Evolutionary conservation across 2,329 filamentous ascomycete genomes (phyloP), one percentile per base, ranked within the genome.

Genomic region (Dryadomyces sulphureus): DNA sequence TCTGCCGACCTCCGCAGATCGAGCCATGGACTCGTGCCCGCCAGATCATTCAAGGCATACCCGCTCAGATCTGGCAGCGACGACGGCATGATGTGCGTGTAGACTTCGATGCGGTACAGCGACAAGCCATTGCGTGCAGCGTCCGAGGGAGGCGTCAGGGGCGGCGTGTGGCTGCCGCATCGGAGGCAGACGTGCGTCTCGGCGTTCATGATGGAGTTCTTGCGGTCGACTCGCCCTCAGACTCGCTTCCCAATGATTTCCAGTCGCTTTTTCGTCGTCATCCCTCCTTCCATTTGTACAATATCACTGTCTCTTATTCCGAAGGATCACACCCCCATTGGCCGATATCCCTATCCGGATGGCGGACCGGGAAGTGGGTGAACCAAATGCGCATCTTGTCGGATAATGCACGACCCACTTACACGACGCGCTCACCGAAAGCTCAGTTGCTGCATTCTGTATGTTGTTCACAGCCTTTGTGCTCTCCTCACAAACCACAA

Each of bases 61-160:
- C 5, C 19, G 35, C 43, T 45, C 35, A 45, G 22, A 14, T 45
- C 43, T 1, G 43, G 43, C 35, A 45, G 36, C 5, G 35, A 30
- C 4, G 35, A 24, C 25, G 43, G 43, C 43, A 45, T 32, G 19
- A 45, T 45, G 25, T 45, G 43, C 17, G 43, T 45, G 35, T 45
- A 36, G 22, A 39, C 12, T 22, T 45, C 43, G 35, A 45, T 32
- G n/a, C 43, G 35, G 35, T 30, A 45, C 16, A 45, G 43, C 1
- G n/a, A 2, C 3, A 36, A 39, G 7, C 43, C 43, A 9, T 45
- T 19, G 5, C 20, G 9, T 6, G 4, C 6, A 20, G 14, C 14
- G 5, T 6, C 21, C 7, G 19, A 20, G 1, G 35, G 24, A 9
- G 35, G 43, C 17, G 43, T 25, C n/a, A 7, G 22, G 7, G 43